Conservation (phyloP, 129 eudicot species). For the Sambucus nigra region DNA sequence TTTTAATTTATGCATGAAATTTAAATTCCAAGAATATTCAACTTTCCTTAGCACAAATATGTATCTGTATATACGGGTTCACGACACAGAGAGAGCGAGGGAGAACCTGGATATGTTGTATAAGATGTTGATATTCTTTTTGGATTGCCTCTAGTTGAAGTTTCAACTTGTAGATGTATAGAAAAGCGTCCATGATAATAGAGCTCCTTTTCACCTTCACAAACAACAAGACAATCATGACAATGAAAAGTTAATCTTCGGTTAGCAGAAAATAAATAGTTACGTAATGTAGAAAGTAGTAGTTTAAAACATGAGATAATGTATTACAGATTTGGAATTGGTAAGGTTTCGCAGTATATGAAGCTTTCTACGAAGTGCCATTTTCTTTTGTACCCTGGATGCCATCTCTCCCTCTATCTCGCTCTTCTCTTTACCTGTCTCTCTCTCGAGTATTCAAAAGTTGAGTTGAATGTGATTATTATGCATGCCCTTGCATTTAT, state of each 20-base stretch:
- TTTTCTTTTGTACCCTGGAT: conserved; percentile 22
- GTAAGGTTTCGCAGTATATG: conserved; percentile 27
- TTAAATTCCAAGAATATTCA: too few relatives aligned
- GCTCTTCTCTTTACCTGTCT: not conserved
- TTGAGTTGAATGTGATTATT: not conserved
- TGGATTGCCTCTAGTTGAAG: conserved; percentile 34
- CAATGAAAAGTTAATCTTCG: not conserved
- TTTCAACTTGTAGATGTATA: conserved; percentile 36
- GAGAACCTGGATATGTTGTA: conserved; percentile 30
- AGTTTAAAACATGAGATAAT: not conserved
- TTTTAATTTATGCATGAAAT: too few relatives aligned
- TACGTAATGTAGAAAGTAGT: not conserved
- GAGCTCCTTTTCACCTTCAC: conserved; percentile 32
- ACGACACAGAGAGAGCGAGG: conserved; percentile 4
- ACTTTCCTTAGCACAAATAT: too few relatives aligned
- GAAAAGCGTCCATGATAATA: conserved; percentile 38
- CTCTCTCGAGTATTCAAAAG: not conserved
- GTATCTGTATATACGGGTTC: too few relatives aligned
- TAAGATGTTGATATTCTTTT: conserved; percentile 22
- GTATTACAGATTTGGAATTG: conserved; percentile 41
- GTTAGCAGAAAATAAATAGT: not conserved
- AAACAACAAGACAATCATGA: conserved; percentile 4
- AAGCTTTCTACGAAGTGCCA: conserved; percentile 38
- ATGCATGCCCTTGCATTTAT: conserved; percentile 1
- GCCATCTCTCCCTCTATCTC: conserved; percentile 24